Evolutionary conservation across 2,329 filamentous ascomycete species (phyloP).

Genomic region (Colletotrichum sp.): DNA sequence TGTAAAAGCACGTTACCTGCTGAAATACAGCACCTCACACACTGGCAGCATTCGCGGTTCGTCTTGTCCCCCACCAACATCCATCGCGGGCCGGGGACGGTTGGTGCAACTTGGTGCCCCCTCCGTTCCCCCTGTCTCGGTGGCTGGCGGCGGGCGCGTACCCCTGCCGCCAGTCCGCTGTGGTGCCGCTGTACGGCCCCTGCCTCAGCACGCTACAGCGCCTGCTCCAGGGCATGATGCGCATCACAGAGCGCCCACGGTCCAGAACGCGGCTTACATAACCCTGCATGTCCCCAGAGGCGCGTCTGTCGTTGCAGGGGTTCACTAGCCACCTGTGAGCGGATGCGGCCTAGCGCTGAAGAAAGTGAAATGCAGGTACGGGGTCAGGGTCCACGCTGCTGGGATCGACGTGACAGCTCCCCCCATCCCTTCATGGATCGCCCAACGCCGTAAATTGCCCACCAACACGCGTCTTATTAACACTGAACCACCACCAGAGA

Average conservation of each 20-base stretch:
- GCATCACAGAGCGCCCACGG: not conserved
- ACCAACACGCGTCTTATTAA: not conserved
- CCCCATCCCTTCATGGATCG: not conserved
- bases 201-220: not conserved
- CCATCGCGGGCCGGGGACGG: not conserved
- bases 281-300: slow-evolving; percentile 12
- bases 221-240: not conserved
- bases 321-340: not conserved
- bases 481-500: not conserved
- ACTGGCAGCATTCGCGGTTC: not conserved
- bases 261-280: slow-evolving; percentile 15
- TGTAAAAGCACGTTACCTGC: not conserved
- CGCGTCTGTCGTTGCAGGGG: slow-evolving; percentile 13
- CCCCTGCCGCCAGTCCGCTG: slow-evolving; percentile 1
- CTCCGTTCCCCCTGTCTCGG: not conserved
- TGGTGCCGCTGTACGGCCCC: not conserved
- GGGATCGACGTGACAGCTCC: slow-evolving; percentile 15
- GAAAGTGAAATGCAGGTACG: slow-evolving; percentile 18
- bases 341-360: slow-evolving; percentile 18
- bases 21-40: not conserved
- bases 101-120: not conserved
- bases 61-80: not conserved
- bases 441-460: not conserved
- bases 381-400: slow-evolving; percentile 12
- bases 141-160: slow-evolving; percentile 18